phyloP scores from a whole-genome alignment of 2,329 filamentous ascomycete species.

The Colletotrichum ledebouriae region DNA sequence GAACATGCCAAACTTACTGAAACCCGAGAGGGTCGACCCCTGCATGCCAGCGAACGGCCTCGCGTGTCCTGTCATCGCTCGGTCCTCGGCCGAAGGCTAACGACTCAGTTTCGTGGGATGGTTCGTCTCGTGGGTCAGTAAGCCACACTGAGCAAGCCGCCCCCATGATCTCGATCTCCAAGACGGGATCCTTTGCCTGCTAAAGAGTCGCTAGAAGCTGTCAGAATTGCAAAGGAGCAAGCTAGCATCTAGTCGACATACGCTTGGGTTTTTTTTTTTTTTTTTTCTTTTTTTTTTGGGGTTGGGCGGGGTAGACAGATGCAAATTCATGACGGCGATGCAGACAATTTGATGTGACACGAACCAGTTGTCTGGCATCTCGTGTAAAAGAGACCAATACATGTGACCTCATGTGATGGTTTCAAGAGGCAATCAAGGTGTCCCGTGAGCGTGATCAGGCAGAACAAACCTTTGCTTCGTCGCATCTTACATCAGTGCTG shows the following conservation, averaged over 20 bases:
- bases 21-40: constrained; percentile 32
- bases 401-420: constrained; percentile 27
- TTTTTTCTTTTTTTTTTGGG: too few species aligned
- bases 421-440: constrained; percentile 31
- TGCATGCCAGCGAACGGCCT: constrained; percentile 29
- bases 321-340: not conserved
- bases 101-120: too few species aligned
- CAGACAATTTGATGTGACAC: not conserved
- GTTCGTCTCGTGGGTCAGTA: not conserved
- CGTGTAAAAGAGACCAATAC: not conserved
- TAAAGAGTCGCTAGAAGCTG: constrained; percentile 9
- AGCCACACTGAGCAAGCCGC: not conserved
- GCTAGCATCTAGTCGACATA: too few species aligned
- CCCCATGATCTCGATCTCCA: not conserved
- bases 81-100: constrained; percentile 6
- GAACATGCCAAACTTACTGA: constrained; percentile 22
- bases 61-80: not conserved
- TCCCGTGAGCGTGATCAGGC: constrained; percentile 29
- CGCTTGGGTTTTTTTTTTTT: too few species aligned
- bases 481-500: constrained; percentile 29
- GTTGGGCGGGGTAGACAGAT: not conserved
- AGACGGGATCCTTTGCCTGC: not conserved
- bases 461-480: constrained; percentile 23
- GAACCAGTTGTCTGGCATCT: not conserved
- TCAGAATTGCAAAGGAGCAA: not conserved